Evolutionary conservation across 2,329 filamentous ascomycete species (phyloP), one percentile per base, ranked within the genome.

Genomic region (Cyanodermella asteris): DNA sequence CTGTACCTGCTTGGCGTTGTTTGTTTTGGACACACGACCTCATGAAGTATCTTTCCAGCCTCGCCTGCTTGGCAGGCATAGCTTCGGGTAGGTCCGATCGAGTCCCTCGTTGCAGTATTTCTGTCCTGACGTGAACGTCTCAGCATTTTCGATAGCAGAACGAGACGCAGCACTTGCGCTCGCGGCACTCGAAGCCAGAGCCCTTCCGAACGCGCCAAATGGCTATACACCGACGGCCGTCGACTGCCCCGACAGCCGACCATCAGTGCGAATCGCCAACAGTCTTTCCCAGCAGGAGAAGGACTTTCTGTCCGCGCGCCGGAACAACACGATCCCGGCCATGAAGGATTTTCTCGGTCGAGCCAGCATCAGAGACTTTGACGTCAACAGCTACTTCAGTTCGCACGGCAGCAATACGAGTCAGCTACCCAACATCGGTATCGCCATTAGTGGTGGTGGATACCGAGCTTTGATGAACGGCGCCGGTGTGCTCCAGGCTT

Each of bases 381-480:
- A 91, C 46, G 72, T 69, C n/a, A 56, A 55, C 1, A 43, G 50
- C 2, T 94, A 87, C 43, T 67, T 94, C 37, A 58, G 70, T 27
- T 51, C 50, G 2, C 45, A 65, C 31, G 48, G 49, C 15, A 49
- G 52, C 31, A 72, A 74, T 44, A 52, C 51, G 1, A 57, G 58
- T 10, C 53, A 56, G 2, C 38, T 72, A 14, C 70, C 71, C 0
- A 75, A 71, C 36, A 69, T 91, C 32, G 78, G 59, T 10, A 64
- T 91, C 33, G 76, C 80, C 7, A 55, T 75, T 22, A 87, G 77
- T 0, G 80, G 80, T 8, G 81, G 81, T 42, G 81, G 81, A 18
- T 91, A 87, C 44, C 61, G 81, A 28, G 80, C 81, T n/a, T 57
- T 90, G 52, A 56, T 82, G 53, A 84, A 75, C 41, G 80, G 77